Conservation (phyloP, 495 filamentous ascomycete species). For the Penicillium herquei region DNA sequence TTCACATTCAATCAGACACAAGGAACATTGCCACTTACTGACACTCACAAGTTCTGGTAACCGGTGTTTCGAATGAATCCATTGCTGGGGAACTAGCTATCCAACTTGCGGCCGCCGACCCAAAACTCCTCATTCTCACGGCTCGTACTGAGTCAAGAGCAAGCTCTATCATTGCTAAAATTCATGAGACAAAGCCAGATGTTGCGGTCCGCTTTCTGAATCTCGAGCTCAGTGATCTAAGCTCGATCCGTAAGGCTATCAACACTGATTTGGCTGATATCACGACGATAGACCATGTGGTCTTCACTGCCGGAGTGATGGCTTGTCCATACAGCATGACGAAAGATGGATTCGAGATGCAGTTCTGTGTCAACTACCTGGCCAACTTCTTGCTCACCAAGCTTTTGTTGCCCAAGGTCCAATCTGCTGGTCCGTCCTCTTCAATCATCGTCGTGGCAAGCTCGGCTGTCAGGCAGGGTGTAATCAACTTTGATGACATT, state of each 20-base stretch:
- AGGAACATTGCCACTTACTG: background rate
- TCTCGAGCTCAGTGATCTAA: slow-evolving; percentile 16
- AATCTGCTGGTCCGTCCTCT: slow-evolving; percentile 14
- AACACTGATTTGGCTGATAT: slow-evolving; percentile 11
- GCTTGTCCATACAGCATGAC: slow-evolving; percentile 17
- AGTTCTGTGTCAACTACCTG: slow-evolving; percentile 22
- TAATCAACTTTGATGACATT: slow-evolving; percentile 18
- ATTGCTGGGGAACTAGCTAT: slow-evolving; percentile 23
- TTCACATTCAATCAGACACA: background rate
- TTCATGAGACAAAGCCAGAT: slow-evolving; percentile 12
- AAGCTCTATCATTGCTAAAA: slow-evolving; percentile 6
- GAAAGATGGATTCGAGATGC: slow-evolving; percentile 20
- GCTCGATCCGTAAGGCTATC: slow-evolving; percentile 9
- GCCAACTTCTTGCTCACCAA: slow-evolving; percentile 22
- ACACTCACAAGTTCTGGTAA: slow-evolving; percentile 14
- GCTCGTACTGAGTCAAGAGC: slow-evolving; percentile 19
- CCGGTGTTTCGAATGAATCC: slow-evolving; percentile 20
- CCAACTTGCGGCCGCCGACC: slow-evolving; percentile 11
- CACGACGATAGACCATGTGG: slow-evolving; percentile 15
- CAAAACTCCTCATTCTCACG: slow-evolving; percentile 19
- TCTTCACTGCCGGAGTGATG: slow-evolving; percentile 21
- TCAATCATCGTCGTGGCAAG: slow-evolving; percentile 21
- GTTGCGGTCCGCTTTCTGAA: slow-evolving; percentile 17
- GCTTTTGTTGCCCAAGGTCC: slow-evolving; percentile 19
- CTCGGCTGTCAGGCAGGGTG: slow-evolving; percentile 9